A percentile compares a stretch with the other conserved stretches of the same genome.
Evolutionary conservation across 2,329 filamentous ascomycete species (phyloP).

Genomic region (Penicillium sp.): DNA sequence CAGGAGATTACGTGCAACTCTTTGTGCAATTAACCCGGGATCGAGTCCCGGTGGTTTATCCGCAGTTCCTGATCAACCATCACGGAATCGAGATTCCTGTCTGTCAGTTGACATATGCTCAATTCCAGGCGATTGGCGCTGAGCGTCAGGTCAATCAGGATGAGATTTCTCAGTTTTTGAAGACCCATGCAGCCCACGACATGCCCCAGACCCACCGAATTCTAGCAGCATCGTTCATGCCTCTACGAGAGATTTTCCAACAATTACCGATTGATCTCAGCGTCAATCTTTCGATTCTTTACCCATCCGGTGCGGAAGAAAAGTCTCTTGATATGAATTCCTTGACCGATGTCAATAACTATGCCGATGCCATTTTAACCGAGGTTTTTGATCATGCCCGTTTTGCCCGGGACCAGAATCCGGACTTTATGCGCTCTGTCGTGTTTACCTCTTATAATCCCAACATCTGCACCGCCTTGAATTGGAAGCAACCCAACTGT

Average conservation of each 20-base stretch:
- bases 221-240: constrained; percentile 70
- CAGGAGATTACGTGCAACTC: constrained; percentile 87
- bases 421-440: constrained; percentile 73
- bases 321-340: constrained; percentile 63
- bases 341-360: constrained; percentile 74
- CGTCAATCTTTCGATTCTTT: constrained; percentile 86
- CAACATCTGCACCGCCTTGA: constrained; percentile 83
- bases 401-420: constrained; percentile 56
- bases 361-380: constrained; percentile 74
- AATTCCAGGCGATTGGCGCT: constrained; percentile 44
- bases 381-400: constrained; percentile 90
- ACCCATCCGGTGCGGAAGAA: constrained; percentile 72
- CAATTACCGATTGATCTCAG: constrained; percentile 74
- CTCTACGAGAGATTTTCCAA: constrained; percentile 68
- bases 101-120: constrained; percentile 65
- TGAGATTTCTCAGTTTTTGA: constrained; percentile 29
- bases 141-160: constrained; percentile 30
- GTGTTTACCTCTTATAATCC: constrained; percentile 93
- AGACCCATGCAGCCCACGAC: constrained; percentile 33
- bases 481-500: constrained; percentile 99
- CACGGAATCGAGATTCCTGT: constrained; percentile 76
- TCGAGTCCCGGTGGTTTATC: constrained; percentile 79
- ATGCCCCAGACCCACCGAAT: constrained; percentile 64
- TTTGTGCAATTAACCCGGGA: constrained; percentile 91
- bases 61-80: constrained; percentile 71